These are phyloP conservation scores for Kodamaea anthophila DNA, from an alignment of 1,139 yeast species.

Conservation along the genomic window DNA sequence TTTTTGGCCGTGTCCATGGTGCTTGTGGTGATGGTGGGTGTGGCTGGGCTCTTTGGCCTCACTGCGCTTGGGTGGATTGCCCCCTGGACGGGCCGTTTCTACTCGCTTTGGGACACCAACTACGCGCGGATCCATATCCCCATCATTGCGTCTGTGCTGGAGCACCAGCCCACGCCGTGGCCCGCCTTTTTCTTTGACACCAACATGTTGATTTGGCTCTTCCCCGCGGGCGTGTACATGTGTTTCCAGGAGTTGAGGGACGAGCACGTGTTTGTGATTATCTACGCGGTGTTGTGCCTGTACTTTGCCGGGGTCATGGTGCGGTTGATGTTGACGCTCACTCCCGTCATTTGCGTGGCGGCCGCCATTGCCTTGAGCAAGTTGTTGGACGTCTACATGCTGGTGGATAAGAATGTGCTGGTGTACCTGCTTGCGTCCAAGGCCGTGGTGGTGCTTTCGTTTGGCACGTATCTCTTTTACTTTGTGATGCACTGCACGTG, in stretches of 20 bases:
- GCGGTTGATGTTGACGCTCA: slow-evolving; percentile 91
- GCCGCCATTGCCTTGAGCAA: slow-evolving; percentile 83
- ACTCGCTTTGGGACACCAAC: slow-evolving; percentile 95
- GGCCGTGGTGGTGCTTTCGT: slow-evolving; percentile 59
- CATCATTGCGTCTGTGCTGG: slow-evolving; percentile 96
- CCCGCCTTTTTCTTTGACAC: slow-evolving; percentile 96
- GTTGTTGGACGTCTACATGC: slow-evolving; percentile 76
- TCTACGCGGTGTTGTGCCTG: slow-evolving; percentile 85
- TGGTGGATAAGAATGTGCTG: slow-evolving; percentile 31
- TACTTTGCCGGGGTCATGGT: slow-evolving; percentile 99
- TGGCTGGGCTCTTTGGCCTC: slow-evolving; percentile 66
- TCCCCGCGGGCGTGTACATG: slow-evolving; percentile 95
- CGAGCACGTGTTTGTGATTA: slow-evolving; percentile 89
- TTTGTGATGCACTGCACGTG: slow-evolving; percentile 95
- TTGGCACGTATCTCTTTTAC: slow-evolving; percentile 66
- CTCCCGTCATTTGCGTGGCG: slow-evolving; percentile 92
- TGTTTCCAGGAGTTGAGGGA: slow-evolving; percentile 85
- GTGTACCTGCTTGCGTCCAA: slow-evolving; percentile 47
- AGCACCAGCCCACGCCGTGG: slow-evolving; percentile 99
- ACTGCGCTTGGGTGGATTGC: slow-evolving; percentile 93
- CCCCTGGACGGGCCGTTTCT: slow-evolving; percentile 99
- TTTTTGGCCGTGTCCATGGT: slow-evolving; percentile 59
- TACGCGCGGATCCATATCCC: slow-evolving; percentile 98
- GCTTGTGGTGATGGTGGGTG: slow-evolving; percentile 53
- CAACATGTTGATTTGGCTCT: slow-evolving; percentile 88